Evolutionary conservation across 2,329 filamentous ascomycete species (phyloP).

Genomic region (Pezicula neosporulosa): DNA sequence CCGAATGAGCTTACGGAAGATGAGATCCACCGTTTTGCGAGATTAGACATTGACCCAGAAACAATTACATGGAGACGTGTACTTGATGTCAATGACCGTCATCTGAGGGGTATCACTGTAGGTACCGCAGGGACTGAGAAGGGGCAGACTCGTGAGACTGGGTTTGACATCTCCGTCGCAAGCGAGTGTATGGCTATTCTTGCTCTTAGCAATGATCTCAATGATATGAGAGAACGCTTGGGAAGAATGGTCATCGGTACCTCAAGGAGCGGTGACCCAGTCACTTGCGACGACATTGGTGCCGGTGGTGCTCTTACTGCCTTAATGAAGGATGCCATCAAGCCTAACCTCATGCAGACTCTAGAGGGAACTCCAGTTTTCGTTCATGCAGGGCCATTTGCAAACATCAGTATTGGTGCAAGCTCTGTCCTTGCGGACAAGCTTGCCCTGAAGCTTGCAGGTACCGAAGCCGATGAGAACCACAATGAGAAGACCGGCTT

Average conservation of each 20-base stretch:
- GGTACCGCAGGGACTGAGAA: constrained; percentile 89
- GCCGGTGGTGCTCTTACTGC: constrained; percentile 88
- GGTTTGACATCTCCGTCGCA: constrained; percentile 96
- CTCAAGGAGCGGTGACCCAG: constrained; percentile 79
- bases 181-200: constrained; percentile 99
- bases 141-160: constrained; percentile 81
- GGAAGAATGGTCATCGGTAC: constrained; percentile 95
- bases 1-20: constrained; percentile 88
- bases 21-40: constrained; percentile 83
- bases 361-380: constrained; percentile 96
- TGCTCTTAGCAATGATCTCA: constrained; percentile 82
- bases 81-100: constrained; percentile 94
- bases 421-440: constrained; percentile 94
- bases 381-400: constrained; percentile 95
- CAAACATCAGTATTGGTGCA: constrained; percentile 97
- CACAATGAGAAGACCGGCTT: constrained; percentile 81
- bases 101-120: constrained; percentile 84
- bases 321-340: constrained; percentile 97
- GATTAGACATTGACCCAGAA: constrained; percentile 91
- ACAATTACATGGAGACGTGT: constrained; percentile 98
- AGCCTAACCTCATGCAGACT: constrained; percentile 98
- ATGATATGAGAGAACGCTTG: constrained; percentile 88
- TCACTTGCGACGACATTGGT: constrained; percentile 95
- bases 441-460: constrained; percentile 91
- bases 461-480: constrained; percentile 89